These are phyloP conservation scores for Hermanozyma aechmeae DNA, from an alignment of 805 yeast species.

Conservation along the genomic window DNA sequence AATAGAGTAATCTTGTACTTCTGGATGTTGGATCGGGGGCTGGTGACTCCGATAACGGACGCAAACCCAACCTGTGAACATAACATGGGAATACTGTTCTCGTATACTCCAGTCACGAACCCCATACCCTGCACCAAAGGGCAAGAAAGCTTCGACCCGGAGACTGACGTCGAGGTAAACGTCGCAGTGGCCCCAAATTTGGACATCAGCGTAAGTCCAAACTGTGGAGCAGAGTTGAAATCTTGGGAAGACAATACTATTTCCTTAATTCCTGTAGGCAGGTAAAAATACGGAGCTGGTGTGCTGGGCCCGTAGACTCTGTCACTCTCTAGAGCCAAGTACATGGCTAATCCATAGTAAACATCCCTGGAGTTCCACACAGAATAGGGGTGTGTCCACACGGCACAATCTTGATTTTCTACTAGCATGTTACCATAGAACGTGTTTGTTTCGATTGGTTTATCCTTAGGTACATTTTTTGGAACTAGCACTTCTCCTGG, in stretches of 20 bases:
- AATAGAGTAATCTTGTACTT: neutral
- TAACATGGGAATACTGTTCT: neutral
- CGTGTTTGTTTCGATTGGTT: neutral
- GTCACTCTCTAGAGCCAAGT: neutral
- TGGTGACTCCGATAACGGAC: neutral
- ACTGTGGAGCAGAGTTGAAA: slow-evolving; percentile 25
- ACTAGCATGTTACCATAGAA: neutral
- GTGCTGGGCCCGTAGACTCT: neutral
- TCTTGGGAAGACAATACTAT: neutral
- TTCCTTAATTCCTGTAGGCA: neutral
- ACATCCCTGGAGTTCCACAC: neutral
- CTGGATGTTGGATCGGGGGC: neutral
- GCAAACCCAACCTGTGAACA: neutral
- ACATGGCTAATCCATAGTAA: neutral
- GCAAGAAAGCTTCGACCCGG: no score
- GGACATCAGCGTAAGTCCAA: slow-evolving; percentile 42
- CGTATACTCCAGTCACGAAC: neutral
- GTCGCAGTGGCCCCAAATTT: slow-evolving; percentile 18
- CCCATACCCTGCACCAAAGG: neutral
- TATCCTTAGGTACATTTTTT: slow-evolving; percentile 1
- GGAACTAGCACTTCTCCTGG: neutral
- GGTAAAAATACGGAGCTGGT: neutral
- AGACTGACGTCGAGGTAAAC: no score
- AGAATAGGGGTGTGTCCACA: neutral
- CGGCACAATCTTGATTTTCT: neutral